Conservation (phyloP, 139 green algal genomes). For the Mesostigma viride region DNA sequence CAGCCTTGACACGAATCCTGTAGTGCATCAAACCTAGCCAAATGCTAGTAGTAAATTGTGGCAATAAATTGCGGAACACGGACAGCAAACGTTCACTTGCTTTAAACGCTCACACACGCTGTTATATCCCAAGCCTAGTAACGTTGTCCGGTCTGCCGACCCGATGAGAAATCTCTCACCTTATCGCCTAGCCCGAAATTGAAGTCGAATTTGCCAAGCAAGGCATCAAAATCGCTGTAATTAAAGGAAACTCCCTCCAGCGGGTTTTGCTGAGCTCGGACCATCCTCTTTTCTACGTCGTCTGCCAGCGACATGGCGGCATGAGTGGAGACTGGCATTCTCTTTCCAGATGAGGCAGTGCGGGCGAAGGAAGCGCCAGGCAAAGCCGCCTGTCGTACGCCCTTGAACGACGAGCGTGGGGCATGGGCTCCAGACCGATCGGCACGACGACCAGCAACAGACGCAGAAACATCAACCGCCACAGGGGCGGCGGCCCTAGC, state of each 20-base stretch:
- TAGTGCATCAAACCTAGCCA: no score
- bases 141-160: background rate
- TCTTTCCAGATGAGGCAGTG: no score
- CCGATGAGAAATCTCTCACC: background rate
- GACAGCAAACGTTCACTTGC: background rate
- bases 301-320: background rate
- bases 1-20: no score
- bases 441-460: no score
- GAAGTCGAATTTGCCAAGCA: constrained; percentile 20
- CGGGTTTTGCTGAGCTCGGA: background rate
- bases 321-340: no score
- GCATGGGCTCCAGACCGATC: no score
- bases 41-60: background rate
- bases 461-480: no score
- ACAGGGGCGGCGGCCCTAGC: no score
- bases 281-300: background rate
- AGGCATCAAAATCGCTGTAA: constrained; percentile 15
- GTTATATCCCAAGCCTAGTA: background rate
- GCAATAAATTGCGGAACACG: background rate
- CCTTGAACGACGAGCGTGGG: no score
- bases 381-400: no score
- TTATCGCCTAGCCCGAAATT: constrained; percentile 23
- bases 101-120: background rate
- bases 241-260: constrained; percentile 13
- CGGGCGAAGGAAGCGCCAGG: no score